phyloP scores from a whole-genome alignment of 345 rosid species.

The Melaleuca quinquenervia region DNA sequence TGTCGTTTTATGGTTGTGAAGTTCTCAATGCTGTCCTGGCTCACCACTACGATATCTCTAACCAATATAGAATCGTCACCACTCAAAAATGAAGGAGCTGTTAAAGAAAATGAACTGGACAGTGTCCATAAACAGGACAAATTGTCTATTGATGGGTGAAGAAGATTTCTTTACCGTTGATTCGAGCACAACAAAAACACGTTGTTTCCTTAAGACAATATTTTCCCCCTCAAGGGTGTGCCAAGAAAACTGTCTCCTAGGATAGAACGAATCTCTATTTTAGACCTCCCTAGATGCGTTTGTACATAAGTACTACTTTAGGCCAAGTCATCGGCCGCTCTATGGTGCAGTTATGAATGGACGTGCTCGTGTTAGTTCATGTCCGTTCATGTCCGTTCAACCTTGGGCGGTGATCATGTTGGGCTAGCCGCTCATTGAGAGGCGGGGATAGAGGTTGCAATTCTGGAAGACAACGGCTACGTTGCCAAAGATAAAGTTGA shows the following conservation, averaged over 20 bases:
- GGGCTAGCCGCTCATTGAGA: conserved; percentile 59
- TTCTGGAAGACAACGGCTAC: conserved; percentile 76
- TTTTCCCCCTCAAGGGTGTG: too few relatives aligned
- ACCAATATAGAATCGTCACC: conserved; percentile 17
- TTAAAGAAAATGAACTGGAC: too few relatives aligned
- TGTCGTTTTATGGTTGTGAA: conserved; percentile 57
- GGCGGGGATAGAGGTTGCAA: conserved; percentile 66
- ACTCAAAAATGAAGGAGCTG: conserved; percentile 34
- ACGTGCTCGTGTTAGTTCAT: conserved; percentile 73
- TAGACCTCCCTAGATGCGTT: conserved; percentile 81
- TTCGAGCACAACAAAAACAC: too few relatives aligned
- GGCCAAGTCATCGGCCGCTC: conserved; percentile 55
- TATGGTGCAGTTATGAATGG: conserved; percentile 56
- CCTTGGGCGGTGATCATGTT: conserved; percentile 94
- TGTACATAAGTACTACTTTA: conserved; percentile 23
- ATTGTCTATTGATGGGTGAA: too few relatives aligned
- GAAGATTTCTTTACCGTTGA: too few relatives aligned
- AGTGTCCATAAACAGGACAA: too few relatives aligned
- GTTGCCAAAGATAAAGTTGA: conserved; percentile 87
- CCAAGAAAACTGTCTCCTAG: too few relatives aligned
- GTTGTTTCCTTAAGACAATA: too few relatives aligned
- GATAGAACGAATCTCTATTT: too few relatives aligned
- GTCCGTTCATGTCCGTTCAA: conserved; percentile 66
- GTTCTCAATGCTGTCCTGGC: conserved; percentile 50
- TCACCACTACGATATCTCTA: conserved; percentile 52